Percentiles rank a stretch among this genome's conserved stretches.
phyloP scores from a whole-genome alignment of 352 stramenopile genomes.

The Pythium pyrilobum region DNA sequence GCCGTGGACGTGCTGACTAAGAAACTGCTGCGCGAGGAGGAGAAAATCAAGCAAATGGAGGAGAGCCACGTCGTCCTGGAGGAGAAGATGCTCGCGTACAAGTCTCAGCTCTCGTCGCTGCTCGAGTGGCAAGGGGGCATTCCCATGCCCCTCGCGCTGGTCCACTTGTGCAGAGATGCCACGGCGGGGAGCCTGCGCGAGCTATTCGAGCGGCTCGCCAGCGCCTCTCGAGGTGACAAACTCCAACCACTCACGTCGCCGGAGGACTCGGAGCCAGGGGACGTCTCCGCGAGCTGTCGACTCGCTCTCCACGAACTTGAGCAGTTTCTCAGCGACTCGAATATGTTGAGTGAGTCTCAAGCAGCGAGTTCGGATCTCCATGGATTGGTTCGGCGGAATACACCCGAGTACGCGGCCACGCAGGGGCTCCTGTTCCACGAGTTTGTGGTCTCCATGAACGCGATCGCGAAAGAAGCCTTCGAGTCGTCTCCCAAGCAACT shows the following conservation, averaged over 20 bases:
- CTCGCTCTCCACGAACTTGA: background rate
- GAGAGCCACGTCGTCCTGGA: constrained; percentile 49
- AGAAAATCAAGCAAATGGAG: constrained; percentile 52
- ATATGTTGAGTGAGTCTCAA: background rate
- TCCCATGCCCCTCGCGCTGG: constrained; percentile 37
- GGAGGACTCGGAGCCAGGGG: too few species aligned
- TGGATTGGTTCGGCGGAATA: constrained; percentile 23
- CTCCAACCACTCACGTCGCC: too few species aligned
- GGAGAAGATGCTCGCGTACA: constrained; percentile 37
- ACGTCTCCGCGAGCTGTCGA: background rate
- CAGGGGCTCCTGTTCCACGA: constrained; percentile 52
- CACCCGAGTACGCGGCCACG: constrained; percentile 38
- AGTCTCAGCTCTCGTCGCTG: constrained; percentile 42
- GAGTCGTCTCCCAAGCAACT: constrained; percentile 14
- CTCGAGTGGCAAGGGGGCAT: constrained; percentile 49
- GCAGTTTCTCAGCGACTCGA: background rate
- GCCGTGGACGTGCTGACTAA: constrained; percentile 73
- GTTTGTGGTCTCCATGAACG: constrained; percentile 44
- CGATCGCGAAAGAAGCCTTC: constrained; percentile 35
- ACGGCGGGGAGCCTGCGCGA: constrained; percentile 41
- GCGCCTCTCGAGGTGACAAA: too few species aligned
- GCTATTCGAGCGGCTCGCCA: constrained; percentile 24
- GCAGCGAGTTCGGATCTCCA: constrained; percentile 5
- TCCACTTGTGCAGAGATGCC: constrained; percentile 48
- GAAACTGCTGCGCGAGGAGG: constrained; percentile 66